Conservation (phyloP, 768 basidiomycete species). For the Mycena amicta region DNA sequence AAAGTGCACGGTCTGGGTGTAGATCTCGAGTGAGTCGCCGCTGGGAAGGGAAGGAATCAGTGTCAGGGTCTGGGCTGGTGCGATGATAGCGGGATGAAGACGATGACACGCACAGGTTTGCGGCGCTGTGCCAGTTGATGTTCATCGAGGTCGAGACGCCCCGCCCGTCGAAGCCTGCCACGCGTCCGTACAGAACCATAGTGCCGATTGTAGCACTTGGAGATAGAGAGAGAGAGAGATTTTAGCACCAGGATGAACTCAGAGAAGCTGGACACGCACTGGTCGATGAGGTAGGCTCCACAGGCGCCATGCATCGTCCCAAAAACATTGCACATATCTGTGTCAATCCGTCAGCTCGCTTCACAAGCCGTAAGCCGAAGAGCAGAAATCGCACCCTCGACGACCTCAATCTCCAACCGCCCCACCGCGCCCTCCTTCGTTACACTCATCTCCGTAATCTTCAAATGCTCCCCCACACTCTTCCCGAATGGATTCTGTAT, state of each 20-base stretch:
- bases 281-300: slow-evolving; percentile 14
- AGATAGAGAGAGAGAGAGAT: neutral
- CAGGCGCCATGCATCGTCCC: slow-evolving; percentile 22
- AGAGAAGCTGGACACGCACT: slow-evolving; percentile 1
- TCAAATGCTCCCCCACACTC: neutral
- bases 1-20: neutral
- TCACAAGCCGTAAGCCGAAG: slow-evolving; percentile 2
- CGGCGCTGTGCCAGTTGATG: slow-evolving; percentile 18
- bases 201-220: slow-evolving; percentile 3
- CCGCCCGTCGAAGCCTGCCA: slow-evolving; percentile 15
- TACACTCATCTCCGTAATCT: neutral
- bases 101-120: slow-evolving; percentile 1
- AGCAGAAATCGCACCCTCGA: slow-evolving; percentile 32
- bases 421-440: slow-evolving; percentile 32
- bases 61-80: neutral
- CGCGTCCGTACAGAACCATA: slow-evolving; percentile 9
- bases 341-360: neutral
- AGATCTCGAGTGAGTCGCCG: neutral
- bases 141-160: slow-evolving; percentile 17
- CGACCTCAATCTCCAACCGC: slow-evolving; percentile 42
- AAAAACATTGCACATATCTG: slow-evolving; percentile 25
- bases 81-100: neutral
- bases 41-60: neutral
- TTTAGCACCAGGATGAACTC: neutral
- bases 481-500: neutral